Evolutionary conservation across 805 yeast genomes (phyloP).

Genomic region (Clavispora asparagi): DNA sequence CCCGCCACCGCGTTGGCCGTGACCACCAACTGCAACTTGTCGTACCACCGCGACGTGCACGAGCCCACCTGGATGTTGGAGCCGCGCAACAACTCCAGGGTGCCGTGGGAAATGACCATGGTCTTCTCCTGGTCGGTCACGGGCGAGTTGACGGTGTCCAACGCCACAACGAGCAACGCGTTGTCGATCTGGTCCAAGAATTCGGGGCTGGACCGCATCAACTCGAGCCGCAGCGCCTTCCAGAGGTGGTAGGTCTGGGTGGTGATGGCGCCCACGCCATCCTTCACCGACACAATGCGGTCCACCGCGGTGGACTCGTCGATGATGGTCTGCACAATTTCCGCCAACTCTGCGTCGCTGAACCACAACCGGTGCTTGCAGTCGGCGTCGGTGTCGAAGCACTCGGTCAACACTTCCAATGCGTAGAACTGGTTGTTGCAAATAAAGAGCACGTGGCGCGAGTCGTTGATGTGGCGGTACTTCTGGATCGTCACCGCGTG

Average conservation of each 20-base stretch:
- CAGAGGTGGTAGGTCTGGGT: conserved; percentile 48
- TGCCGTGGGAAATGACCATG: conserved; percentile 47
- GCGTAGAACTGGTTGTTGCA: conserved; percentile 47
- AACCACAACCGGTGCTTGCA: conserved; percentile 44
- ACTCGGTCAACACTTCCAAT: conserved; percentile 43
- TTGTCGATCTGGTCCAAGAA: conserved; percentile 38
- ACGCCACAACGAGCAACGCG: conserved; percentile 47
- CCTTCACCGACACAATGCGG: conserved; percentile 34
- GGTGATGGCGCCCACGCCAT: conserved; percentile 50
- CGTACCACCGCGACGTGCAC: conserved; percentile 57
- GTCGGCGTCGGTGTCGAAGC: conserved; percentile 14
- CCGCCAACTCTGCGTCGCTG: conserved; percentile 46
- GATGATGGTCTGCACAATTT: conserved; percentile 39
- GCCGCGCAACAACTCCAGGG: conserved; percentile 35
- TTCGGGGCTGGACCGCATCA: conserved; percentile 34
- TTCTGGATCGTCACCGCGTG: conserved; percentile 37
- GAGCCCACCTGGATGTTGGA: conserved; percentile 51
- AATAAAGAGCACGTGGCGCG: conserved; percentile 47
- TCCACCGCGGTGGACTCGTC: conserved; percentile 31
- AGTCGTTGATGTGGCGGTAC: conserved; percentile 24
- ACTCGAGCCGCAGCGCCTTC: conserved; percentile 41
- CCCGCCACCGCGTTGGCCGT: conserved; percentile 56
- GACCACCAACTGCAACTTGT: conserved; percentile 50
- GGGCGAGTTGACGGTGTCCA: conserved; percentile 44
- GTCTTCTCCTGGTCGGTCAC: conserved; percentile 44